Conservation (phyloP, 805 yeast genomes). For the Maudiozyma pseudohumilis region DNA sequence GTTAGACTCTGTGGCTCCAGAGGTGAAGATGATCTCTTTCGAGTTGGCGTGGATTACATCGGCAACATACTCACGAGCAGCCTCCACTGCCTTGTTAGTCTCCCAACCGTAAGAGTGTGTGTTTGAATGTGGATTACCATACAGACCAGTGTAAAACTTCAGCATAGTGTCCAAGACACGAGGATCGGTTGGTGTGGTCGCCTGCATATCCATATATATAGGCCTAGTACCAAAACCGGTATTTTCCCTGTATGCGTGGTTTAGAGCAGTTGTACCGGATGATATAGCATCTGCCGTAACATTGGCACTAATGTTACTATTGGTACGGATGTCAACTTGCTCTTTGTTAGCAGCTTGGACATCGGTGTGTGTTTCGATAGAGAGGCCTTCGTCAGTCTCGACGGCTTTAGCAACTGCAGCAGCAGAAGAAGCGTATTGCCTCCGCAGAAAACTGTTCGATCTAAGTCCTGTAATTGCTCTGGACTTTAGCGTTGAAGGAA, state of each 20-base stretch:
- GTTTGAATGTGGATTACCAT: constrained; percentile 96
- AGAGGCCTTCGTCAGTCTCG: constrained; percentile 17
- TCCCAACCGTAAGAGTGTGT: constrained; percentile 99
- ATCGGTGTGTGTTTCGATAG: constrained; percentile 28
- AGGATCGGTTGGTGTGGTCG: constrained; percentile 97
- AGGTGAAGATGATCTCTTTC: constrained; percentile 91
- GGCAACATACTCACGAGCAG: constrained; percentile 77
- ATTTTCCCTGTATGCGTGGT: constrained; percentile 32
- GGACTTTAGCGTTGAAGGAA: too few relatives aligned
- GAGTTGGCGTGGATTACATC: constrained; percentile 84
- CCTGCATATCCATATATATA: constrained; percentile 93
- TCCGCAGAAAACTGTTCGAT: neutral
- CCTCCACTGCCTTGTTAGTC: constrained; percentile 83
- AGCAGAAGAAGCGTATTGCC: constrained; percentile 13
- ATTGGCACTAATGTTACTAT: constrained; percentile 3
- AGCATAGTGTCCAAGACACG: constrained; percentile 86
- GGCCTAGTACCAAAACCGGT: constrained; percentile 66
- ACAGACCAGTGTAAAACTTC: constrained; percentile 78
- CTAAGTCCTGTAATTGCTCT: too few relatives aligned
- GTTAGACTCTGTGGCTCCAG: constrained; percentile 97
- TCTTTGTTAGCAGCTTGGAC: constrained; percentile 25
- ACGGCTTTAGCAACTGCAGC: constrained; percentile 24
- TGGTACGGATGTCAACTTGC: constrained; percentile 19
- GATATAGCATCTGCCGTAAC: constrained; percentile 14
- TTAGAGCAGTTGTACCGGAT: constrained; percentile 27